These are phyloP conservation scores for Lasiodiplodia theobromae DNA, from an alignment of 2,329 filamentous ascomycete species.

Conservation along the genomic window DNA sequence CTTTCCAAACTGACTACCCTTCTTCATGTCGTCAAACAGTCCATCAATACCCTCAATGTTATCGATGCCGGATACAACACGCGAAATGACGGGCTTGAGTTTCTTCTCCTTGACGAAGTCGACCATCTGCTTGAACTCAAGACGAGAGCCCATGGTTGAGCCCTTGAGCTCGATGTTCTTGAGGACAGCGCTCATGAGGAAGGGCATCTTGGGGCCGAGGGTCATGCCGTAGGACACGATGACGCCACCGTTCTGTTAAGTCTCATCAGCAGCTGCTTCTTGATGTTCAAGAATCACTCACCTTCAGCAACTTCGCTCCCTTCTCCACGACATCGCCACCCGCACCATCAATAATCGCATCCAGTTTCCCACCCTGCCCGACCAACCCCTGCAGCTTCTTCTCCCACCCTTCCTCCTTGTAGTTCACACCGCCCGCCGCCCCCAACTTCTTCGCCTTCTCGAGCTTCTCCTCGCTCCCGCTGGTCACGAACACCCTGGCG, in stretches of 20 bases:
- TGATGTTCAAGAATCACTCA: slow-evolving; percentile 33
- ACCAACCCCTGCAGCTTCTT: slow-evolving; percentile 71
- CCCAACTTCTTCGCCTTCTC: slow-evolving; percentile 74
- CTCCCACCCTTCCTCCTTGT: slow-evolving; percentile 82
- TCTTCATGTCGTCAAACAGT: slow-evolving; percentile 88
- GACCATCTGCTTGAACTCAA: slow-evolving; percentile 92
- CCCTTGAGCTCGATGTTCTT: slow-evolving; percentile 88
- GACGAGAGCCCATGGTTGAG: slow-evolving; percentile 87
- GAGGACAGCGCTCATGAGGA: slow-evolving; percentile 81
- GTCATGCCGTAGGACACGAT: slow-evolving; percentile 94
- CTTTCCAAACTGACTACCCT: slow-evolving; percentile 89
- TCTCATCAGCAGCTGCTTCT: slow-evolving; percentile 28
- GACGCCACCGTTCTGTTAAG: slow-evolving; percentile 71
- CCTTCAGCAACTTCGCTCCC: slow-evolving; percentile 72
- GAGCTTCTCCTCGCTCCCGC: slow-evolving; percentile 77
- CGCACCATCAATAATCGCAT: slow-evolving; percentile 89
- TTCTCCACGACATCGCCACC: slow-evolving; percentile 83
- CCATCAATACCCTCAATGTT: slow-evolving; percentile 80
- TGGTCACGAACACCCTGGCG: slow-evolving; percentile 78
- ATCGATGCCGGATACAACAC: slow-evolving; percentile 74
- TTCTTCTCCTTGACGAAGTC: slow-evolving; percentile 76
- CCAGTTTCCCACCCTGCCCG: slow-evolving; percentile 70
- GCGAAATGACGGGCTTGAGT: slow-evolving; percentile 79
- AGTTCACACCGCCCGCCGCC: slow-evolving; percentile 81
- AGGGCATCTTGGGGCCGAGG: slow-evolving; percentile 81